A percentile compares a stretch with the other conserved stretches of the same genome.
Conservation (phyloP, 2,329 filamentous ascomycete genomes). For the Aspergillus niger region DNA sequence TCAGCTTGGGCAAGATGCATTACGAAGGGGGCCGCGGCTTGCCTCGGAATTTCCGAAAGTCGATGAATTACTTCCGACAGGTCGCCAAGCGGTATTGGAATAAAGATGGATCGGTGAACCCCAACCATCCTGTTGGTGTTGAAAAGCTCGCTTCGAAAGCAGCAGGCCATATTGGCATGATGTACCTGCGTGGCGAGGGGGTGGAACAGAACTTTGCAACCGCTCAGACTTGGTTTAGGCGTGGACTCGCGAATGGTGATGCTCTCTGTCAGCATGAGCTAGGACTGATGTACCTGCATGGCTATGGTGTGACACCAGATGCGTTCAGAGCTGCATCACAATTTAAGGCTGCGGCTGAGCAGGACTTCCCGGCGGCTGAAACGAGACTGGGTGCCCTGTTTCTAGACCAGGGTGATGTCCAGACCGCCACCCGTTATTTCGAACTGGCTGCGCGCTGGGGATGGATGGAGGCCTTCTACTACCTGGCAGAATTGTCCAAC, state of each 20-base stretch:
- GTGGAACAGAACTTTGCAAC: conserved; percentile 75
- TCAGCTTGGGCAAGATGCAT: conserved; percentile 80
- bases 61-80: conserved; percentile 77
- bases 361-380: conserved; percentile 77
- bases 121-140: conserved; percentile 68
- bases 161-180: conserved; percentile 82
- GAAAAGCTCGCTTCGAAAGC: conserved; percentile 81
- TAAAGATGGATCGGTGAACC: conserved; percentile 71
- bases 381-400: conserved; percentile 82
- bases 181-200: conserved; percentile 87
- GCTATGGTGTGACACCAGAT: conserved; percentile 71
- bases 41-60: conserved; percentile 70
- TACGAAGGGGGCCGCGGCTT: conserved; percentile 82
- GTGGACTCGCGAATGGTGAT: conserved; percentile 74
- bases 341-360: conserved; percentile 77
- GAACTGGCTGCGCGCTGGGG: conserved; percentile 80
- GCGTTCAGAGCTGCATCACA: conserved; percentile 70
- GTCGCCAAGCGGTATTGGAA: conserved; percentile 82
- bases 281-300: conserved; percentile 80
- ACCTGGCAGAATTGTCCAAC: conserved; percentile 83
- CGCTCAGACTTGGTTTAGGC: conserved; percentile 80
- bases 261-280: conserved; percentile 81
- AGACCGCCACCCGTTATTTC: conserved; percentile 79
- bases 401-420: conserved; percentile 83
- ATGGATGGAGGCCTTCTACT: conserved; percentile 88